Percentiles rank a stretch among this genome's conserved stretches.
Conservation (phyloP, 768 basidiomycete genomes). For the Suillus spraguei region DNA sequence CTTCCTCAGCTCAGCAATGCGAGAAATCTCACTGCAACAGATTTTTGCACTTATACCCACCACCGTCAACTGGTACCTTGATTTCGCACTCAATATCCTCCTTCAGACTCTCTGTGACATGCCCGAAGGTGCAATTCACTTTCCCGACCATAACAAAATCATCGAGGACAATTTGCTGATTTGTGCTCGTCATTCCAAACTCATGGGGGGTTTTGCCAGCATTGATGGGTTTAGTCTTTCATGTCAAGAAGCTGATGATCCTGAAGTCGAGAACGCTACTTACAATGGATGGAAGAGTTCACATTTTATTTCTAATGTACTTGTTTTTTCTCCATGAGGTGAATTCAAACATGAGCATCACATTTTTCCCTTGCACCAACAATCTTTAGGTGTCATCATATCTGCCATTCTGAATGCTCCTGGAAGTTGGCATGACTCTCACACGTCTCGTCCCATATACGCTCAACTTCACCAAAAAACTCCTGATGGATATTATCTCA, state of each 20-base stretch:
- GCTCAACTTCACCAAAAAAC: not conserved
- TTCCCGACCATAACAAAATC: not conserved
- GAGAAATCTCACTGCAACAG: slow-evolving; percentile 35
- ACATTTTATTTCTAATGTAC: not conserved
- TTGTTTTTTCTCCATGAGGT: not conserved
- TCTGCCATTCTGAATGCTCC: not conserved
- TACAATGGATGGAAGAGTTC: not conserved
- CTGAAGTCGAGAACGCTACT: not conserved
- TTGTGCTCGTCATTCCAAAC: not conserved
- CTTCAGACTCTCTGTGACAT: not conserved
- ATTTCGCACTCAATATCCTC: not conserved
- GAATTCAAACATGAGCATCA: not conserved
- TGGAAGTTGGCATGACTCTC: not conserved
- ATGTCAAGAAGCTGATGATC: not conserved
- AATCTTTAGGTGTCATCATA: not conserved
- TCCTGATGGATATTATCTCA: not conserved
- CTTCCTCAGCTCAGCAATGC: slow-evolving; percentile 24
- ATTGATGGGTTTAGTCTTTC: not conserved
- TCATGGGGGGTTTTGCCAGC: not conserved
- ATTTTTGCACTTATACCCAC: not conserved
- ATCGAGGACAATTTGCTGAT: not conserved
- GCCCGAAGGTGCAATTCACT: not conserved
- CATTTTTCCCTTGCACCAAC: no score
- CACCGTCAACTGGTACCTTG: not conserved
- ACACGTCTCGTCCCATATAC: not conserved